Base-by-base conservation (phyloP, 305 asterid genomes). In the Fraxinus dipetala region DNA sequence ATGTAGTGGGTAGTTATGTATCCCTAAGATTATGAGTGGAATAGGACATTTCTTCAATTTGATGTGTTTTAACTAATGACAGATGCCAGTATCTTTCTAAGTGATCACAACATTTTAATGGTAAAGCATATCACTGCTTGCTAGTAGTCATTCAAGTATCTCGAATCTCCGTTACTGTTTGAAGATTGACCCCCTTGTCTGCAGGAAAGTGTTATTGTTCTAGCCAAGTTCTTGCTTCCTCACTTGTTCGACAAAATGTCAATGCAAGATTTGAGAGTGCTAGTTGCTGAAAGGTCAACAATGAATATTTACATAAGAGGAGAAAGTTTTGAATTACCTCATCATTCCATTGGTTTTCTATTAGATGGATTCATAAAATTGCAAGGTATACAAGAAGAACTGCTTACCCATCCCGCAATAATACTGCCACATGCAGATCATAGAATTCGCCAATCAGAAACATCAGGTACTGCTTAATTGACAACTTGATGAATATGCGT, bases 181-280 rank as follows among this genome's bases (percentile, higher is more conserved):
- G 76, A 51, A 70, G 74, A 80, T 63, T 79, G 59, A 43, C 80
- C 80, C 34, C 80, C 34, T 78, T 85, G 76, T 82, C 79, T 87
- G 84, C 97, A 96, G 99, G 99, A 96, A 86, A 90, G 98, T 89
- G 87, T 88, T 65, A 90, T 91, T 18, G 88, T 89, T 86, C 93
- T 93, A 80, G 92, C 91, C 82, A 96, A 93, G 81, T 86, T 96
- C 85, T 83, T 96, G 89, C 93, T 93, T 86, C 99, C 99, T 83
- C 94, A 88, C 78, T 78, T 86, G 14, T 93, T 96, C 79, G 98
- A 91, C 89, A 92, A 91, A 85, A 86, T 90, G 90, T 30, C 94
- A 45, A 89, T 92, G 97, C 97, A 91, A 78, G 99, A 96, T 84
- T 75, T 96, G 36, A 88, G 99, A 86, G 85, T 89, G 79, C 92